Evolutionary conservation across 345 rosid species (phyloP).

Genomic region (Clausena lansium): DNA sequence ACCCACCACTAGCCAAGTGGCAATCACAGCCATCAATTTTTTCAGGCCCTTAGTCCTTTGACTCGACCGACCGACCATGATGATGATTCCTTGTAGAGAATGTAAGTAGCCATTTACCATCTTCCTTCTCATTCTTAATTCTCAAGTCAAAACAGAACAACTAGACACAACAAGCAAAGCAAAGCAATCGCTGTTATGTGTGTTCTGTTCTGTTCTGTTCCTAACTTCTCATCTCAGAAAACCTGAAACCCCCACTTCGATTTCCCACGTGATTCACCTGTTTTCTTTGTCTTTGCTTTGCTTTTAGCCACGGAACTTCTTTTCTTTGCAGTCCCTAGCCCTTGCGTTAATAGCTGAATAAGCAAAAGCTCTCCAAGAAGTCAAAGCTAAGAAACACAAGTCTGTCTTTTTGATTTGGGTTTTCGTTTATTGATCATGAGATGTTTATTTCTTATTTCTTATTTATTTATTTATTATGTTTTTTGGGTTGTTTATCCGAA

Average conservation of each 20-base stretch:
- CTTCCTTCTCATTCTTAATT: not conserved
- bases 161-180: not conserved
- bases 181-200: not conserved
- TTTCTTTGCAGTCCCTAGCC: not conserved
- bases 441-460: not conserved
- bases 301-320: not conserved
- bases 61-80: not conserved
- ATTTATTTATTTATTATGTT: not conserved
- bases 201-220: not conserved
- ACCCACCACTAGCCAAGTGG: not conserved
- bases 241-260: not conserved
- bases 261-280: not conserved
- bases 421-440: conserved; percentile 12
- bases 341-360: conserved; percentile 3
- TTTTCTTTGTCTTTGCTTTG: not conserved
- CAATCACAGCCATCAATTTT: conserved; percentile 1
- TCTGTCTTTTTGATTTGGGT: conserved; percentile 10
- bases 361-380: conserved; percentile 9
- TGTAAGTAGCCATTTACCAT: not conserved
- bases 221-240: not conserved
- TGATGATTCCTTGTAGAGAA: not conserved
- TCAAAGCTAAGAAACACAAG: conserved; percentile 19
- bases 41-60: not conserved
- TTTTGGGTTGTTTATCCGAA: conserved; percentile 57
- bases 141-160: not conserved